Conservation (phyloP, 768 basidiomycete genomes). For the Agrocybe praecox region DNA sequence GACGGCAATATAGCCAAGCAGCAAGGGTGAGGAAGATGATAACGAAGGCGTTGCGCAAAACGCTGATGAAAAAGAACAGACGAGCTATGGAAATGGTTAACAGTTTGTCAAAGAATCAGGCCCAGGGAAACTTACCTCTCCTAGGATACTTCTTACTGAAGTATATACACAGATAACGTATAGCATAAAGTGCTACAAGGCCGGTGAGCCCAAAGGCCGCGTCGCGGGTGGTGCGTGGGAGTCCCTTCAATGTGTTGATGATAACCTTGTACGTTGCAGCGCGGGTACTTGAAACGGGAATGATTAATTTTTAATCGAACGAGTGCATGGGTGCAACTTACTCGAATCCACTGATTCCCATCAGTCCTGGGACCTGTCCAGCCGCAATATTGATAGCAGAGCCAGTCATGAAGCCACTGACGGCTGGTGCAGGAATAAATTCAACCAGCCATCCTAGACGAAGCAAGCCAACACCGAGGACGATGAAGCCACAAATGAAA, state of each 20-base stretch:
- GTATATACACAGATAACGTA: constrained; percentile 58
- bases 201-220: constrained; percentile 90
- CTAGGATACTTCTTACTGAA: constrained; percentile 63
- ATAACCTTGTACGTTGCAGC: constrained; percentile 85
- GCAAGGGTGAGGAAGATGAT: constrained; percentile 85
- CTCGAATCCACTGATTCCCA: constrained; percentile 89
- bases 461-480: constrained; percentile 85
- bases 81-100: constrained; percentile 44
- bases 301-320: constrained; percentile 6
- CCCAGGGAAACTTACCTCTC: constrained; percentile 41
- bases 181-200: constrained; percentile 67
- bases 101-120: not conserved
- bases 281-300: constrained; percentile 60
- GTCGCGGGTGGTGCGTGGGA: constrained; percentile 71
- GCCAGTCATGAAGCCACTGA: constrained; percentile 95
- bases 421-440: constrained; percentile 86
- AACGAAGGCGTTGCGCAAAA: constrained; percentile 85
- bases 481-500: constrained; percentile 89
- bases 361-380: constrained; percentile 86
- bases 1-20: constrained; percentile 81
- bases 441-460: constrained; percentile 94
- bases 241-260: constrained; percentile 89
- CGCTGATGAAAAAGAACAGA: constrained; percentile 75
- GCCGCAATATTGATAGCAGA: constrained; percentile 92
- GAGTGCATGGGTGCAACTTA: constrained; percentile 34